Base-by-base conservation (phyloP, 352 stramenopile genomes). In the Pythium oligandrum region DNA sequence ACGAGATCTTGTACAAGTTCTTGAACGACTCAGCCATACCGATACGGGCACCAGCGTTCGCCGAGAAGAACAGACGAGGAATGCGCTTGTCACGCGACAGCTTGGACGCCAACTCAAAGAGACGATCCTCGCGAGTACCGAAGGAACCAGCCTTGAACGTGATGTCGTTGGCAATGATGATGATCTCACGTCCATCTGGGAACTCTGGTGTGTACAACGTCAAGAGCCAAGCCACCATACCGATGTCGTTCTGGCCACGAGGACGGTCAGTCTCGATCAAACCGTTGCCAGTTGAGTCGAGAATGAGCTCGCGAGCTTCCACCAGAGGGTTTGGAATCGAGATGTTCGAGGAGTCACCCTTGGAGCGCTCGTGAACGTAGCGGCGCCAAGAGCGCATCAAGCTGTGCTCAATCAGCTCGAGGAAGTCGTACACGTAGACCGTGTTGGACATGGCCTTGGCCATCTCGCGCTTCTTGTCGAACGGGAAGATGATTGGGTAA, bases 91-190 rank as follows among this genome's bases (percentile, higher is more conserved):
- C 83, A 45, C 97, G 86, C 46, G 97, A 93, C 56, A 96, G 91
- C 73, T 98, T 96, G 34, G 93, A 98, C 32, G 96, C 97, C 43
- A 98, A 70, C 67, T 99, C 97, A 66, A 99, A 99, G 5, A 99
- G 82, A 50, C 96, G 86, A 80, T 99, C 98, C 72, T 99, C 98
- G 34, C 88, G 78, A 26, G 97, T 99, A 56, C 98, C 98, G 67
- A 99, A 99, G 48, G 95, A 99, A 36, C 98, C 98, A 43, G 97
- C 97, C 71, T 98, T 98, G 76, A 97, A 91, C 33, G 97, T 99
- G 66, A 99, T 99, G 66, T 99, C 98, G 75, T 99, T 99, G 44
- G 97, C 90, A 78, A 99, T 99, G 46, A 99, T 71, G 12, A 99
- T 82, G 40, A 99, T 71, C 77, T 99, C 90, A 49, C 97, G 93